phyloP scores from a whole-genome alignment of 306 rosid genomes.

The Echinosophora koreensis region DNA sequence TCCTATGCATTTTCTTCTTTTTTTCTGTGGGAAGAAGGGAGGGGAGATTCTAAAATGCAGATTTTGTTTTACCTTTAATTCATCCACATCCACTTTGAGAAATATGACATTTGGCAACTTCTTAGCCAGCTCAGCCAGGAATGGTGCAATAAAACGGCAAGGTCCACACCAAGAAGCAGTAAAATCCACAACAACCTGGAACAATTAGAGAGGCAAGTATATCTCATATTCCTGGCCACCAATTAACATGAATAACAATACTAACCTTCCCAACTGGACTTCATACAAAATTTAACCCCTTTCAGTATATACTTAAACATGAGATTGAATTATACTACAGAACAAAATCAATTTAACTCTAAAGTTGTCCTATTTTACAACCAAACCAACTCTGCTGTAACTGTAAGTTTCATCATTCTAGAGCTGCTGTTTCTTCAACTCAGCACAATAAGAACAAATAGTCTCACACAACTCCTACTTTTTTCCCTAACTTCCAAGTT shows the following conservation, averaged over 20 bases:
- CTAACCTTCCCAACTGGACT: neutral
- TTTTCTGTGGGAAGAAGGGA: neutral
- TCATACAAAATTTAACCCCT: too few species aligned
- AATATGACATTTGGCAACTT: conserved; percentile 65
- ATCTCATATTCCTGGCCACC: neutral
- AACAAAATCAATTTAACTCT: neutral
- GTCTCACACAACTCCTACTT: too few species aligned
- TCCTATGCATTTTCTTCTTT: too few species aligned
- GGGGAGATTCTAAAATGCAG: neutral
- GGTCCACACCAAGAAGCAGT: conserved; percentile 99
- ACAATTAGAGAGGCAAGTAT: conserved; percentile 27
- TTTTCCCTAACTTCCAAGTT: too few species aligned
- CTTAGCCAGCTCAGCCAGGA: conserved; percentile 78
- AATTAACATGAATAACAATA: neutral
- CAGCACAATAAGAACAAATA: too few species aligned
- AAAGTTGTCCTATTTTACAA: neutral
- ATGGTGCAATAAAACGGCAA: conserved; percentile 84
- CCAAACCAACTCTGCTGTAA: neutral
- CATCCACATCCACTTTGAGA: conserved; percentile 90
- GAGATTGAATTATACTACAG: neutral
- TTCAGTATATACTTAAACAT: neutral
- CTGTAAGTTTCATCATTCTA: neutral
- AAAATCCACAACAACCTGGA: conserved; percentile 82
- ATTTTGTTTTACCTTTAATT: conserved; percentile 68
- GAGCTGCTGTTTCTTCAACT: too few species aligned